phyloP scores from a whole-genome alignment of 2,329 filamentous ascomycete genomes.

The Sporothrix phasma region DNA sequence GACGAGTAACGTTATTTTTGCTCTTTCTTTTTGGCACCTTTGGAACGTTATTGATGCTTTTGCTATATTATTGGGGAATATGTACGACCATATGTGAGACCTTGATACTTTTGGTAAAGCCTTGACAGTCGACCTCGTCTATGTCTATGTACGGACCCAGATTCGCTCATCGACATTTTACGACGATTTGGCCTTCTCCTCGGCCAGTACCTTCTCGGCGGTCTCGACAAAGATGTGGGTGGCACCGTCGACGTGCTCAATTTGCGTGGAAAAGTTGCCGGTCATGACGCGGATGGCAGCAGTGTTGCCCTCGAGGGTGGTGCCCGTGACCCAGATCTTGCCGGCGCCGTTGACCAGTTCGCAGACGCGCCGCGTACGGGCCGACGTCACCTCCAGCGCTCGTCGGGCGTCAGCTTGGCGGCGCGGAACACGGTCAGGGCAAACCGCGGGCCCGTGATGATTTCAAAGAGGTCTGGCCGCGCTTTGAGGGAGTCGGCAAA shows the following conservation, averaged over 20 bases:
- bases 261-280: conserved; percentile 57
- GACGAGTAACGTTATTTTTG: too few species aligned
- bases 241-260: conserved; percentile 59
- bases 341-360: conserved; percentile 63
- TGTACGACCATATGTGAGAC: not conserved
- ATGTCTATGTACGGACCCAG: too few species aligned
- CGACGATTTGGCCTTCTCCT: conserved; percentile 1
- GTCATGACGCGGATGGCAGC: conserved; percentile 78
- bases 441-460: conserved; percentile 66
- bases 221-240: conserved; percentile 63
- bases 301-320: conserved; percentile 54
- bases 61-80: not conserved
- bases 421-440: conserved; percentile 69
- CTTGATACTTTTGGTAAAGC: not conserved
- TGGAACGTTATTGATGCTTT: not conserved
- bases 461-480: conserved; percentile 48
- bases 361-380: conserved; percentile 63
- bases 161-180: not conserved
- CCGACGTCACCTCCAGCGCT: conserved; percentile 31
- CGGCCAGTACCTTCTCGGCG: conserved; percentile 44
- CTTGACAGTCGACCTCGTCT: not conserved
- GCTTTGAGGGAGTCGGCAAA: conserved; percentile 56
- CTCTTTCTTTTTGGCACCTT: not conserved
- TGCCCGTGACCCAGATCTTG: conserved; percentile 74
- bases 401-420: conserved; percentile 29